Percentiles rank a stretch among this genome's conserved stretches.
phyloP scores from a whole-genome alignment of 441 rosid species.

The Adansonia rubrostipa region DNA sequence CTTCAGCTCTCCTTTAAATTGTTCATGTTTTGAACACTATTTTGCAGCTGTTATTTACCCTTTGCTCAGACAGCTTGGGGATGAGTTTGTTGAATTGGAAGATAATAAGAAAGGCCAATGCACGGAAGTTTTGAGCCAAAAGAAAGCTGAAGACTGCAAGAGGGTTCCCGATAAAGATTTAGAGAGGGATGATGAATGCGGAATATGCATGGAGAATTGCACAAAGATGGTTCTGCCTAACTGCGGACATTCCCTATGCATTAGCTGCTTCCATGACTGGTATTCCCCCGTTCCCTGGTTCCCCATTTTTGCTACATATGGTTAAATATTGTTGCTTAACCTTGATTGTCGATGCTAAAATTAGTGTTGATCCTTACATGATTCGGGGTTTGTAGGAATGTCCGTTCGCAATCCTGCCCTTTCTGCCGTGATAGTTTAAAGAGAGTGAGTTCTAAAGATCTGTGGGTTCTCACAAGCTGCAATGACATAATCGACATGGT shows the following conservation, averaged over 20 bases:
- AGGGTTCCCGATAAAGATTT: conserved; percentile 34
- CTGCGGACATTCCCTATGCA: conserved; percentile 67
- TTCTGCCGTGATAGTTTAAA: conserved; percentile 48
- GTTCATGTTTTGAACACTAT: neutral
- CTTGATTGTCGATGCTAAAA: neutral
- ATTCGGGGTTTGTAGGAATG: conserved; percentile 48
- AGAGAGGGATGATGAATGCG: conserved; percentile 65
- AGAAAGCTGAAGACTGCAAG: conserved; percentile 41
- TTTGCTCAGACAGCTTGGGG: conserved; percentile 59
- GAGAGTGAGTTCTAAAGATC: conserved; percentile 48
- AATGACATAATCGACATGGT: conserved; percentile 47
- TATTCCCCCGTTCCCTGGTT: conserved; percentile 20
- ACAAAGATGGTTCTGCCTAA: conserved; percentile 59
- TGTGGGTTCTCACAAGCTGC: conserved; percentile 57
- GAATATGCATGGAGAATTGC: conserved; percentile 68
- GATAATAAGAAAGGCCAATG: conserved; percentile 34
- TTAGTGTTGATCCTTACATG: neutral
- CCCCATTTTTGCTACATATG: neutral
- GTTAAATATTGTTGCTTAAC: neutral
- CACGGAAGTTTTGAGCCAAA: conserved; percentile 34
- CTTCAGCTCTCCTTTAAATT: neutral
- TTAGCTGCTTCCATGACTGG: conserved; percentile 69
- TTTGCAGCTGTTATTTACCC: conserved; percentile 71
- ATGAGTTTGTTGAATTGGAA: conserved; percentile 41
- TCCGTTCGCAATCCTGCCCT: conserved; percentile 69